Evolutionary conservation across 177 flowering plant species (phyloP), one percentile per base, ranked within the genome.

Genomic region (Vitis hybrid): DNA sequence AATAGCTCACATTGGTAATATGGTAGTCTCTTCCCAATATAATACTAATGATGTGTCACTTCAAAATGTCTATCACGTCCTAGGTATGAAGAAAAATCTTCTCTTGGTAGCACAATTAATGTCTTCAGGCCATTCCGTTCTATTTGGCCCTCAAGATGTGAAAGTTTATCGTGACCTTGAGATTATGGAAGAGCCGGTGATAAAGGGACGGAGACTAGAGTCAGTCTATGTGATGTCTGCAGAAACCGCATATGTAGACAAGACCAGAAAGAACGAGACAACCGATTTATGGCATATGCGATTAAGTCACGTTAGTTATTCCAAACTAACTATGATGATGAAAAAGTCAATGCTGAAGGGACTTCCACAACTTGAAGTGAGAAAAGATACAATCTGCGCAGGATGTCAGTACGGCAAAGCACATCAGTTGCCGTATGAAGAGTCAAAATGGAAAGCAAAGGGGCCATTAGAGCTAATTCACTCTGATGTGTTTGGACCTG

Each of bases 271-370:
- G 6, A 32, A 32, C 1, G 39, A 32, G 39, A 32, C 39, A 32
- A 32, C 17, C 2, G 56, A 52, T 21, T 21, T 52, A 14, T 52
- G n/a, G n/a, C 56, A 11, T 14, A 52, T 11, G 18, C 1, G 21
- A 19, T 6, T 10, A 56, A 19, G 23, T 17, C 60, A 6, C 6
- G 6, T 32, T 32, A 73, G 76, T 17, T 76, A 78, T 50, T 7
- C 11, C 54, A 78, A 73, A 58, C 70, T 78, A 34, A 30, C 1
- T 21, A 15, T 65, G 55, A 73, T 80, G 81, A 78, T 78, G 74
- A 65, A 64, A 6, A 70, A 75, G n/a, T 70, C 65, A 3, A 73
- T 71, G 74, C 4, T 80, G 10, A 80, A 78, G 11, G 83, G 83
- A 9, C 76, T 77, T 26, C 80, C 76, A 3, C 66, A 70, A 65